Conservation (phyloP, 129 eudicot species). For the Flaveria linearis region DNA sequence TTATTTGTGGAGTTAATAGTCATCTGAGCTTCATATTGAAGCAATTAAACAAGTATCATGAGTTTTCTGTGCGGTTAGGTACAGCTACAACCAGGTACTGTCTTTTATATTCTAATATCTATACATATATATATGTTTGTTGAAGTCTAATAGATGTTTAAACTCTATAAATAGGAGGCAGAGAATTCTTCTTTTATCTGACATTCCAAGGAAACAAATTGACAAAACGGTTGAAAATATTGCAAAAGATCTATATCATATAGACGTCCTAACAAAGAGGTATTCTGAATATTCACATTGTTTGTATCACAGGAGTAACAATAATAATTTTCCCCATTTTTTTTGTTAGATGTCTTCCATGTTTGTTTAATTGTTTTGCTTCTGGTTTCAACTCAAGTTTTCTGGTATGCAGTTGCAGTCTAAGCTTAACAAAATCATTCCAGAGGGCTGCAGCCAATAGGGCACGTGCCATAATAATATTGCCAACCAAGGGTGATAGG, state of each 20-base stretch:
- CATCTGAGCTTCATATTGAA: slow-evolving; percentile 81
- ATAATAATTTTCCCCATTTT: not conserved
- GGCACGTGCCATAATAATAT: slow-evolving; percentile 90
- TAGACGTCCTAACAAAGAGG: slow-evolving; percentile 92
- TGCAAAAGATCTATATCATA: slow-evolving; percentile 84
- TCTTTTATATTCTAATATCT: slow-evolving; percentile 8
- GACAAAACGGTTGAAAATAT: slow-evolving; percentile 73
- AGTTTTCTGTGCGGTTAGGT: slow-evolving; percentile 89
- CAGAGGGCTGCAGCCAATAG: slow-evolving; percentile 96
- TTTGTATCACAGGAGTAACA: slow-evolving; percentile 12
- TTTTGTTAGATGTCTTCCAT: slow-evolving; percentile 7
- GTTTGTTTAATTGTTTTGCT: not conserved
- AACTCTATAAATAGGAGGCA: slow-evolving; percentile 64
- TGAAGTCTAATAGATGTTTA: slow-evolving; percentile 23
- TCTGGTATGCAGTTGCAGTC: slow-evolving; percentile 75
- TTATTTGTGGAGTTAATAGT: slow-evolving; percentile 93
- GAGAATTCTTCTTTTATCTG: slow-evolving; percentile 90
- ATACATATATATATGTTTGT: not conserved
- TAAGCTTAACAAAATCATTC: slow-evolving; percentile 87
- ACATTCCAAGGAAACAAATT: slow-evolving; percentile 90
- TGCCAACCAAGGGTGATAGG: slow-evolving; percentile 92
- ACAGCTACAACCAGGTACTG: slow-evolving; percentile 91
- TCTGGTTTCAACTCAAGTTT: slow-evolving; percentile 25
- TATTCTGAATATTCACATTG: slow-evolving; percentile 22
- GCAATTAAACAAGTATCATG: slow-evolving; percentile 94